Evolutionary conservation across 345 rosid species (phyloP).

Genomic region (Reutealis trisperma): DNA sequence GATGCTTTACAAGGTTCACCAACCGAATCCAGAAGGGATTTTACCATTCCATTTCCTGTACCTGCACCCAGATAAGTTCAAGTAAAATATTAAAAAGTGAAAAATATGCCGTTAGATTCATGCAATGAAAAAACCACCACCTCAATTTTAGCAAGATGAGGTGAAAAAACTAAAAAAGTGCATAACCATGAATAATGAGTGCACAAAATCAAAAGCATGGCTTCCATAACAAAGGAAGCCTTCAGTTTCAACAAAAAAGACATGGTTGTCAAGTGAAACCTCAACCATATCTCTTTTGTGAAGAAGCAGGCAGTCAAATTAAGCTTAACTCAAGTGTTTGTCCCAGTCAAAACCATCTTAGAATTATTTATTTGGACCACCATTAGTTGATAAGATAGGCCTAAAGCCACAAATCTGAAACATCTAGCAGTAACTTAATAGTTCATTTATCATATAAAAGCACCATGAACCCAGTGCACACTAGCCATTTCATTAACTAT

Average conservation of each 20-base stretch:
- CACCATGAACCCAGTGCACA: not conserved
- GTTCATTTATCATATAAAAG: conserved; percentile 1
- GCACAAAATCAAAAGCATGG: not conserved
- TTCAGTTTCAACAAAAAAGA: no score
- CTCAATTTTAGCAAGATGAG: not conserved
- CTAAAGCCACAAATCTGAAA: not conserved
- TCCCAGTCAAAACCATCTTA: not conserved
- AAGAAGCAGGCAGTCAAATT: not conserved
- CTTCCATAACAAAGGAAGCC: not conserved
- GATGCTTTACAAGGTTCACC: conserved; percentile 68
- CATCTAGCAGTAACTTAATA: not conserved
- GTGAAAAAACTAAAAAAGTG: not conserved
- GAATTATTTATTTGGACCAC: not conserved
- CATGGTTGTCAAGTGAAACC: not conserved
- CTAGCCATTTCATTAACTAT: not conserved
- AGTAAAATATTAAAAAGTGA: not conserved
- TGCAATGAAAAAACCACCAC: not conserved
- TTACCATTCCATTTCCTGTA: conserved; percentile 93
- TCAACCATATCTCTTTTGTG: not conserved
- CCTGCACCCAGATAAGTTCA: conserved; percentile 48
- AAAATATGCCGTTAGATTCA: not conserved
- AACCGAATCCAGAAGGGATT: conserved; percentile 72
- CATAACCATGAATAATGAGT: not conserved
- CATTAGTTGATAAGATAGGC: not conserved
- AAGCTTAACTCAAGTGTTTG: not conserved